Evolutionary conservation across 2,329 filamentous ascomycete species (phyloP), one percentile per base, ranked within the genome.

Genomic region (Corniculantispora saksenae): DNA sequence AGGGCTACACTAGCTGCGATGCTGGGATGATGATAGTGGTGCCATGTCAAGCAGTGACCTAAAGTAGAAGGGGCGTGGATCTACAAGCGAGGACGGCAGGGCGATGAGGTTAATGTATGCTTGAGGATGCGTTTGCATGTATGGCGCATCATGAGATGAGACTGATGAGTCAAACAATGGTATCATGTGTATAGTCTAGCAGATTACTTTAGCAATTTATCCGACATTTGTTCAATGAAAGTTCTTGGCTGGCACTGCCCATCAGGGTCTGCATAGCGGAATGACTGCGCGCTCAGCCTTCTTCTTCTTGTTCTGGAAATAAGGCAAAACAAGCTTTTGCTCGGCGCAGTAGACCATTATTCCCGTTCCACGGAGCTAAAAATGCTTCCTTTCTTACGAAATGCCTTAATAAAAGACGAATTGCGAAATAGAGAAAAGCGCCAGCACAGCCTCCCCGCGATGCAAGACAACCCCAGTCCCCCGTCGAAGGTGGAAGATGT

Each of bases 81-180:
- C 60, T 55, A 27, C 40, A 53, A 21, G 59, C 47, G 47, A 56
- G 17, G 47, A 21, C 47, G 19, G 23, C 15, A 53, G 57, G 40
- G 40, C 51, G 50, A 40, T 40, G 51, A 56, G 50, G 51, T 48
- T 62, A 7, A 62, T 62, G 59, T 53, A 62, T 40, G 23, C 40
- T 27, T 47, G 55, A n/a, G 7, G 32, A 17, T 17, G 17, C 17
- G 17, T 29, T 55, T 12, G 23, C 21, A 45, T 47, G 32, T 48
- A 56, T 63, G 60, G 60, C 51, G 51, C 51, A 38, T 63, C 51
- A 48, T 62, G 60, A 45, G 38, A 47, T 55, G 43, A 45, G 17
- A 12, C 19, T 43, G 17, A 15, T 38, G 56, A 15, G 43, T 21
- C 7, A 47, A 32, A 13, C 7, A 32, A 54, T 61, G 35, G 59